A percentile compares a stretch with the other conserved stretches of the same genome.
Evolutionary conservation across 768 basidiomycete genomes (phyloP).

Genomic region (Mycena galericulata): DNA sequence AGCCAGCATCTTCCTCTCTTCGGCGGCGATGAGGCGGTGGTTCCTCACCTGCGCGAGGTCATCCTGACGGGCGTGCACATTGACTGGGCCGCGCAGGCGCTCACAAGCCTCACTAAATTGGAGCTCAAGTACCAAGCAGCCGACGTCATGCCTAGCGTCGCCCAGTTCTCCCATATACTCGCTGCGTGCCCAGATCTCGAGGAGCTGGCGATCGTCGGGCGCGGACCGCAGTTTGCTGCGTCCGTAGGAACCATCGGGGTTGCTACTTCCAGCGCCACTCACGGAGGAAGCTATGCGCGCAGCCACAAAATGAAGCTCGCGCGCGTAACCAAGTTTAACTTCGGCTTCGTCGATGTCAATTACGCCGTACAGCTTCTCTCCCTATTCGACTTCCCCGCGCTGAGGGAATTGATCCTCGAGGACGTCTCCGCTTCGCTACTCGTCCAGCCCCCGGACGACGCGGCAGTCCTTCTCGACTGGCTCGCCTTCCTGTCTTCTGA

Average conservation of each 20-base stretch:
- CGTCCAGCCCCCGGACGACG: slow-evolving; percentile 48
- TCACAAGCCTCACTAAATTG: slow-evolving; percentile 58
- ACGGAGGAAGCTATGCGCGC: slow-evolving; percentile 5
- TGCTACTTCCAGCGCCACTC: background rate
- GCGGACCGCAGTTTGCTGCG: slow-evolving; percentile 57
- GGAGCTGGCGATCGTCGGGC: slow-evolving; percentile 62
- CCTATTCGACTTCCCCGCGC: slow-evolving; percentile 50
- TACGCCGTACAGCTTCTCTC: slow-evolving; percentile 54
- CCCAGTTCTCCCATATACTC: slow-evolving; percentile 59
- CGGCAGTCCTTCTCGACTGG: slow-evolving; percentile 50
- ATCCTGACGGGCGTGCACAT: slow-evolving; percentile 69
- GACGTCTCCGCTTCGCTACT: slow-evolving; percentile 57
- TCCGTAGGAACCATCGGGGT: background rate
- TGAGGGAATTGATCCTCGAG: slow-evolving; percentile 56
- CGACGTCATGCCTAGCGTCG: slow-evolving; percentile 66
- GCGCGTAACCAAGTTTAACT: slow-evolving; percentile 47
- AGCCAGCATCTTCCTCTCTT: slow-evolving; percentile 58
- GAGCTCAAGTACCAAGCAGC: slow-evolving; percentile 68
- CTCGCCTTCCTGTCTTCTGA: slow-evolving; percentile 31
- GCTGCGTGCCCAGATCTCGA: slow-evolving; percentile 54
- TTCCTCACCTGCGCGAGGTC: slow-evolving; percentile 51
- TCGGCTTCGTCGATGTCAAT: slow-evolving; percentile 59
- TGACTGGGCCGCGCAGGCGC: slow-evolving; percentile 55
- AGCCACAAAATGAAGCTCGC: slow-evolving; percentile 40
- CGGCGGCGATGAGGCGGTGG: slow-evolving; percentile 46